These are phyloP conservation scores for Kalanchoe fedtschenkoi DNA, from an alignment of 164 flowering plant genomes.

Conservation along the genomic window DNA sequence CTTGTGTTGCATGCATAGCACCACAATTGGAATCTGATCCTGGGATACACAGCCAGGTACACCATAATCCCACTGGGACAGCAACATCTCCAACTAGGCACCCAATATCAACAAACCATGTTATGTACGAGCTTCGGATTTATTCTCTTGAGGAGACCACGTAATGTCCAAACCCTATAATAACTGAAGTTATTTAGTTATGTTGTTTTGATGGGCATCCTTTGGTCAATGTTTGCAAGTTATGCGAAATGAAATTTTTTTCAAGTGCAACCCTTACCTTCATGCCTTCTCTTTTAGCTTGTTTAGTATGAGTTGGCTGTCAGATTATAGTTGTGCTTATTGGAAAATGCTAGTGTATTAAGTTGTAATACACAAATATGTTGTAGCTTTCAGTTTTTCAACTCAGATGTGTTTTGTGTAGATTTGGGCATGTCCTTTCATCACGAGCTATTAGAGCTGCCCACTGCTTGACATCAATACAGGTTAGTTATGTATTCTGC, in stretches of 20 bases:
- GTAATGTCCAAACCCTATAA: conserved; percentile 28
- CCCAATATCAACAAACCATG: conserved; percentile 82
- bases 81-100: conserved; percentile 94
- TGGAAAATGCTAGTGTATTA: not conserved
- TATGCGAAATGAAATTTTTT: not conserved
- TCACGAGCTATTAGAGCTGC: conserved; percentile 98
- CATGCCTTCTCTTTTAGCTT: not conserved
- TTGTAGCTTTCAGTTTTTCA: not conserved
- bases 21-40: conserved; percentile 75
- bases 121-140: conserved; percentile 91
- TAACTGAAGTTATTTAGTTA: not conserved
- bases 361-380: not conserved
- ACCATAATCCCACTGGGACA: conserved; percentile 46
- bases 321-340: not conserved
- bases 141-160: conserved; percentile 95
- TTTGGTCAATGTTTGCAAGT: not conserved
- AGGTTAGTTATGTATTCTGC: conserved; percentile 42
- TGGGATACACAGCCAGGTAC: conserved; percentile 43
- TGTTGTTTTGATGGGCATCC: not conserved
- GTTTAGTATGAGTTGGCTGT: not conserved
- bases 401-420: conserved; percentile 14
- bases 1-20: conserved; percentile 88
- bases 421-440: conserved; percentile 80
- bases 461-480: conserved; percentile 96
- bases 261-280: not conserved